These are phyloP conservation scores for Candida verbasci DNA, from an alignment of 805 yeast species.

Conservation along the genomic window DNA sequence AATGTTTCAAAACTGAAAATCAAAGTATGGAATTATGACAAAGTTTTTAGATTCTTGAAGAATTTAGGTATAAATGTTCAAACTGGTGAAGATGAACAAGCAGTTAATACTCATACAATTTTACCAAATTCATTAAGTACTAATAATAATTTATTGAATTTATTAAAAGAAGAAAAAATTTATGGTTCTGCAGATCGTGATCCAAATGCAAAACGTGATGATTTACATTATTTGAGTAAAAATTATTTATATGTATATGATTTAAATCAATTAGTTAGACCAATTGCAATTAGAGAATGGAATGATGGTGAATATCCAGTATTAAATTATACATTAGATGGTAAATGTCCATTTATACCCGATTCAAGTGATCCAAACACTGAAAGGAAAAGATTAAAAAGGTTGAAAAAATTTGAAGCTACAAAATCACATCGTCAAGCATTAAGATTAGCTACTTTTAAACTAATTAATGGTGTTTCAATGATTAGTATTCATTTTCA, in stretches of 20 bases:
- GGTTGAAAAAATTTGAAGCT: conserved; percentile 38
- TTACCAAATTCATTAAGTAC: conserved; percentile 6
- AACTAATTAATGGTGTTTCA: conserved; percentile 19
- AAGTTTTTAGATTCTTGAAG: conserved; percentile 72
- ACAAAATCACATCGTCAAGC: conserved; percentile 38
- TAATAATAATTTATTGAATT: conserved; percentile 30
- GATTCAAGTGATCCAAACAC: conserved; percentile 43
- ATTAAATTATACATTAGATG: conserved; percentile 58
- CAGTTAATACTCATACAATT: conserved; percentile 12
- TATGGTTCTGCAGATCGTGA: conserved; percentile 88
- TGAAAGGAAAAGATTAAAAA: conserved; percentile 36
- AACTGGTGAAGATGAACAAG: conserved; percentile 18
- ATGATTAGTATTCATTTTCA: conserved; percentile 12
- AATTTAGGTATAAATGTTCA: conserved; percentile 43
- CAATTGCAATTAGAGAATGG: conserved; percentile 85
- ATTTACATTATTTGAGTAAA: conserved; percentile 73
- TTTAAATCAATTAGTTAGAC: conserved; percentile 69
- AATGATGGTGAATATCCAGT: conserved; percentile 47
- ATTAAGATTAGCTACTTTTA: conserved; percentile 30
- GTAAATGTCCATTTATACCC: conserved; percentile 78
- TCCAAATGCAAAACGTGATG: conserved; percentile 79
- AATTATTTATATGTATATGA: conserved; percentile 76
- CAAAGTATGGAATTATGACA: conserved; percentile 86
- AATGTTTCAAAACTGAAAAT: conserved; percentile 57
- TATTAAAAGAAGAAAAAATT: conserved; percentile 78